phyloP scores from a whole-genome alignment of 441 rosid species.

The Corymbia calophylla region DNA sequence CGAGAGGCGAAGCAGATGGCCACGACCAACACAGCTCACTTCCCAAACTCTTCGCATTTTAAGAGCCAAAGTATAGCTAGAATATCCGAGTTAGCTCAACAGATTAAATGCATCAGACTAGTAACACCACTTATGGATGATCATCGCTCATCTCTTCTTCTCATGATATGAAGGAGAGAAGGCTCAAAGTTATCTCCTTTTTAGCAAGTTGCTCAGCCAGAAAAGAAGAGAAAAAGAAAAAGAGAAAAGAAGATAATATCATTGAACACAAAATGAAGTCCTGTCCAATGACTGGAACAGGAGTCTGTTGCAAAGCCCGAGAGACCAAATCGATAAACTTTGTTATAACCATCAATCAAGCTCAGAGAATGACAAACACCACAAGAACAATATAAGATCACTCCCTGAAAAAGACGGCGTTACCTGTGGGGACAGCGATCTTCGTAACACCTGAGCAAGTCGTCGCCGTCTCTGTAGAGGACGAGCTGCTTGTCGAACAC shows the following conservation, averaged over 20 bases:
- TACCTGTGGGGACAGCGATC: conserved; percentile 97
- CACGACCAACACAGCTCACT: neutral
- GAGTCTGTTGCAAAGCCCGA: neutral
- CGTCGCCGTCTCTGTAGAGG: conserved; percentile 70
- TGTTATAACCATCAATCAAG: neutral
- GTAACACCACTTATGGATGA: neutral
- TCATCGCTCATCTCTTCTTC: neutral
- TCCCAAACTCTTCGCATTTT: neutral
- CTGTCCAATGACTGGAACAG: neutral
- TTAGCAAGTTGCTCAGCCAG: neutral
- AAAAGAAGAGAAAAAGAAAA: neutral
- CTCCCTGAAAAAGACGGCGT: neutral
- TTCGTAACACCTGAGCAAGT: conserved; percentile 55
- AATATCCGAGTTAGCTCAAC: neutral
- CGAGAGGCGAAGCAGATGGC: neutral
- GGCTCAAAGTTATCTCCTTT: neutral
- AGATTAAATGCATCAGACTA: neutral
- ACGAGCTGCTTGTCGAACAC: conserved; percentile 78
- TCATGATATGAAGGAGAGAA: neutral
- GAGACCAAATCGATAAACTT: neutral
- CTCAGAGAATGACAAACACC: neutral
- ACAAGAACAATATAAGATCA: neutral
- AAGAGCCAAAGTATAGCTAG: neutral
- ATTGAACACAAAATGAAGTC: neutral
- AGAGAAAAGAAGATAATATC: too few relatives aligned